Evolutionary conservation across 2,329 filamentous ascomycete genomes (phyloP), one percentile per base, ranked within the genome.

Genomic region (Botrytis hyacinthi): DNA sequence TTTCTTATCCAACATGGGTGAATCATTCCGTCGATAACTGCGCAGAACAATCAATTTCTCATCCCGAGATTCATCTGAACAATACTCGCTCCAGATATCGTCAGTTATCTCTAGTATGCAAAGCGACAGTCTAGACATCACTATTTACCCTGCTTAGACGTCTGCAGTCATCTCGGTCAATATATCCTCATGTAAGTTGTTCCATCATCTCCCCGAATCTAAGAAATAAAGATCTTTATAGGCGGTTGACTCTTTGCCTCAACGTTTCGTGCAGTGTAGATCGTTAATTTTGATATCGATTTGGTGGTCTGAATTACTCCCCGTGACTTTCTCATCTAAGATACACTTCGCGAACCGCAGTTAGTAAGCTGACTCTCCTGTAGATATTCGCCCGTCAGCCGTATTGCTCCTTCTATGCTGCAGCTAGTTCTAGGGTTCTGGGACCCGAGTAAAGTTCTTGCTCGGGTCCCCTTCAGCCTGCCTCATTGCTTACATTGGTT

Each of bases 391-490:
- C 14, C 32, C 32, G 22, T 67, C 63, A 67, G 26, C 46, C 46
- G 46, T 68, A 42, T 54, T 68, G 51, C 26, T 68, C 26, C 29
- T 22, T n/a, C 66, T 57, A 16, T 44, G 37, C 20, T 40, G 10
- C 16, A 69, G 12, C n/a, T 59, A 32, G n/a, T 20, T 8, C n/a
- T 57, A 32, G 14, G n/a, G 14, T 16, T 54, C 37, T 20, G 14
- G 26, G 48, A 57, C 66, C 66, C 48, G 35, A 42, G 48, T 8
- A 42, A 32, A 4, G 6, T 5, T 32, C 18, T 26, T 20, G 40
- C 66, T 69, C 66, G 48, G 66, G 66, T 32, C 48, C 48, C 66
- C 9, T 57, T 69, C 66, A 69, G 66, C n/a, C 66, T 57, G 37
- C 26, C 37, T 69, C n/a, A 42, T 26, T 69, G 66, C 66, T 69